A percentile compares a stretch with the other conserved stretches of the same genome.
phyloP scores from a whole-genome alignment of 306 rosid genomes.

The Comarum palustre region DNA sequence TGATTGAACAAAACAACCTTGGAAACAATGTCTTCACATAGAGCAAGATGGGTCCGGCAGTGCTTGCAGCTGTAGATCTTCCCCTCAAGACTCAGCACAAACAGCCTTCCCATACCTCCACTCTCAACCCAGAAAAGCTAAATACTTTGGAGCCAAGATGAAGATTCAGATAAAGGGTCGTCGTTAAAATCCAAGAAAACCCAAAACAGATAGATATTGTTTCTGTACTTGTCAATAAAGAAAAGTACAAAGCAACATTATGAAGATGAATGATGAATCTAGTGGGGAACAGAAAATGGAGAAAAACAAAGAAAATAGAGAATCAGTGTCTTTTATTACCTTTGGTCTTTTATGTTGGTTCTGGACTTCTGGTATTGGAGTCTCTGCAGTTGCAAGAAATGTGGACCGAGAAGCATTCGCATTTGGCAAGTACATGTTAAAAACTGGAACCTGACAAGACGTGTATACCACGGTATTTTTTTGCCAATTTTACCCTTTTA shows the following conservation, averaged over 20 bases:
- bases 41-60: slow-evolving; percentile 78
- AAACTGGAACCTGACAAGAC: slow-evolving; percentile 43
- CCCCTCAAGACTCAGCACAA: slow-evolving; percentile 69
- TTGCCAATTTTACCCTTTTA: not conserved
- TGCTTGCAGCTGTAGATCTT: slow-evolving; percentile 76
- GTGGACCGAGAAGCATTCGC: slow-evolving; percentile 44
- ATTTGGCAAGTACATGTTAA: slow-evolving; percentile 20
- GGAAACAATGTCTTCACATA: slow-evolving; percentile 58
- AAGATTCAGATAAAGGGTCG: slow-evolving; percentile 25
- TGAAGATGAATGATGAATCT: slow-evolving; percentile 13
- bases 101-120: slow-evolving; percentile 68
- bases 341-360: slow-evolving; percentile 6
- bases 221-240: not conserved
- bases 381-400: slow-evolving; percentile 50
- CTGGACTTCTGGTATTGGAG: slow-evolving; percentile 18
- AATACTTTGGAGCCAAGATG: slow-evolving; percentile 7
- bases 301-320: slow-evolving; percentile 3
- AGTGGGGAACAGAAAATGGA: not conserved
- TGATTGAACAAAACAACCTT: slow-evolving; percentile 44
- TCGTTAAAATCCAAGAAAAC: slow-evolving; percentile 26
- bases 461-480: slow-evolving; percentile 27
- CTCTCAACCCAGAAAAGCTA: slow-evolving; percentile 17
- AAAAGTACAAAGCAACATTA: not conserved
- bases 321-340: slow-evolving; percentile 41
- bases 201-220: not conserved